Base-by-base conservation (phyloP, 176 grass and related monocot genomes). In the Alloteropsis semialata region DNA sequence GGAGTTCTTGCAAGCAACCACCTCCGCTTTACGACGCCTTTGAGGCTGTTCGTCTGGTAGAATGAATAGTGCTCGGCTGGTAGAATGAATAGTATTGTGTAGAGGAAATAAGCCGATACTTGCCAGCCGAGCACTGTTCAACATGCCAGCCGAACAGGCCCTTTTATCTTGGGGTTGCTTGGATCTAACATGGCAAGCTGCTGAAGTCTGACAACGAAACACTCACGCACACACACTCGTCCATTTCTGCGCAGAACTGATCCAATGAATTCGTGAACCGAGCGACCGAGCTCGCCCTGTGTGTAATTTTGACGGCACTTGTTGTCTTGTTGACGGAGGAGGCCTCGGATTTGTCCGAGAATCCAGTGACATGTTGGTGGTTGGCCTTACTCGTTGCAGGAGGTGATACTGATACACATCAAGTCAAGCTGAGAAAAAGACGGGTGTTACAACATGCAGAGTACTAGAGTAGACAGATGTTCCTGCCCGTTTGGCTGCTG, bases 291-390 rank as follows among this genome's bases (percentile, higher is more conserved):
- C 9, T 25, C 8, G 19, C 44, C 28, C 3, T 5, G 10, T 5
- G n/a, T 5, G 10, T 5, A 32, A n/a, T 27, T 21, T 36, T 56
- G 21, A 57, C 60, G 0, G 49, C 1, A 7, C 14, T 13, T 5
- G 57, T 27, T 30, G 55, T 5, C 14, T 24, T 38, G 17, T 0
- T 15, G 24, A 4, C 36, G 22, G 19, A 1, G 37, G n/a, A n/a
- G n/a, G n/a, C n/a, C 32, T 34, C 36, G 16, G 12, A 10, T 15
- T 60, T 78, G 74, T 69, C 64, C 16, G 53, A 61, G 75, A 71
- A 62, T 71, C n/a, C 19, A 72, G 75, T 49, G 53, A 21, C 83
- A 79, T 51, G 42, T 10, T 85, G 16, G 83, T n/a, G 65, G 65
- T 72, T 46, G 74, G n/a, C 18, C 30, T 5, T n/a, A 6, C 12